A percentile compares a stretch with the other conserved stretches of the same genome.
phyloP scores from a whole-genome alignment of 352 stramenopile genomes.

The Elongisporangium undulatum region DNA sequence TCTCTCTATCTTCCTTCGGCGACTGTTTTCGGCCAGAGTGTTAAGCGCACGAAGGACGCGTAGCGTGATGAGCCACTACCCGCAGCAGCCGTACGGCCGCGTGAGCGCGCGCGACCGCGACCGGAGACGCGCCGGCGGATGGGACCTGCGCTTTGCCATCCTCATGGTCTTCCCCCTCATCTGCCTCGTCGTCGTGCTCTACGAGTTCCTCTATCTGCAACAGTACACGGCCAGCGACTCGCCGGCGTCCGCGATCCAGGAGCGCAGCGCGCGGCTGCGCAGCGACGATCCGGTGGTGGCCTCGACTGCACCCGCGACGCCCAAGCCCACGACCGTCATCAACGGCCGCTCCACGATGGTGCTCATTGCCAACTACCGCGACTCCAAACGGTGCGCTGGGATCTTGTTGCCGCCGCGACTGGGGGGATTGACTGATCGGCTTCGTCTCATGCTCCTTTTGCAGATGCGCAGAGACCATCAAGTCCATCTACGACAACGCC shows the following conservation, averaged over 20 bases:
- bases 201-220: conserved; percentile 79
- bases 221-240: conserved; percentile 46
- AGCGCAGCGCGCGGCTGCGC: conserved; percentile 23
- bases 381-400: conserved; percentile 43
- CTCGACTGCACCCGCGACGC: conserved; percentile 4
- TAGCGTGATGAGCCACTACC: not conserved
- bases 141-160: conserved; percentile 48
- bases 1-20: not conserved
- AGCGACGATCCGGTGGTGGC: conserved; percentile 15
- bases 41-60: not conserved
- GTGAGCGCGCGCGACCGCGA: conserved; percentile 46
- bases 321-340: conserved; percentile 28
- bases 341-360: conserved; percentile 72
- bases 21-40: not conserved
- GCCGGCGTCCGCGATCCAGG: conserved; percentile 17
- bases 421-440: not conserved
- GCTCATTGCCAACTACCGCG: conserved; percentile 79
- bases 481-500: conserved; percentile 75
- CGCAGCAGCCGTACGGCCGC: conserved; percentile 45
- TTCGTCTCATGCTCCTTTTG: not conserved
- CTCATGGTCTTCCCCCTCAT: conserved; percentile 67
- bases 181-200: conserved; percentile 71
- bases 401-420: not conserved
- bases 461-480: conserved; percentile 70
- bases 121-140: conserved; percentile 26